Evolutionary conservation across 768 basidiomycete genomes (phyloP).

Genomic region (Sporobolomyces roseus): DNA sequence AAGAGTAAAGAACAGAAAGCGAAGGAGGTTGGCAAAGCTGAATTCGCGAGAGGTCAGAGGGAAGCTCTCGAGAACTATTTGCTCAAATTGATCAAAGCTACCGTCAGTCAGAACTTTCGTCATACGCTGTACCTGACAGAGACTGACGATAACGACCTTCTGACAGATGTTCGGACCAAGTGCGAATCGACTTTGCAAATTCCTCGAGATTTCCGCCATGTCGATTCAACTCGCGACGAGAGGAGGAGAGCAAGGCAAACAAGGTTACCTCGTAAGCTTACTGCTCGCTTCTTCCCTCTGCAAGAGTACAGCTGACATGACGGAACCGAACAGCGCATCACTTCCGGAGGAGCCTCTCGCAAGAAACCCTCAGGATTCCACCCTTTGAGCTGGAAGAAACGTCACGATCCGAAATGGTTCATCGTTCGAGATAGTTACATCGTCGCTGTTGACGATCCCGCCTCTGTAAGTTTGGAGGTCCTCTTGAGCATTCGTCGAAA

Average conservation of each 20-base stretch:
- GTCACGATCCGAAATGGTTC: constrained; percentile 76
- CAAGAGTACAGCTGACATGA: not conserved
- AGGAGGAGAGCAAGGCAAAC: constrained; percentile 86
- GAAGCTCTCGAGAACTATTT: constrained; percentile 82
- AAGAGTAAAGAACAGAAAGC: constrained; percentile 52
- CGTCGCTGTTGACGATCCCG: constrained; percentile 78
- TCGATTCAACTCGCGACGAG: constrained; percentile 66
- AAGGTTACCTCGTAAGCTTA: constrained; percentile 65
- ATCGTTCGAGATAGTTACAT: constrained; percentile 87
- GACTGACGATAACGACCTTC: not conserved
- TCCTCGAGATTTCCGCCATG: constrained; percentile 85
- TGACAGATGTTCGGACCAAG: constrained; percentile 90
- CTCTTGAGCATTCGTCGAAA: not conserved
- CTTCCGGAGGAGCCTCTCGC: constrained; percentile 61
- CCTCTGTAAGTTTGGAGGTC: constrained; percentile 58
- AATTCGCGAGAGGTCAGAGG: constrained; percentile 77
- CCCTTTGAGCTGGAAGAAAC: constrained; percentile 50
- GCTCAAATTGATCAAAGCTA: constrained; percentile 77
- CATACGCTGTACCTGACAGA: not conserved
- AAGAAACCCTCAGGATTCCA: constrained; percentile 55
- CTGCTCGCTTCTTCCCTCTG: constrained; percentile 43
- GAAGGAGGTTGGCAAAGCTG: constrained; percentile 58
- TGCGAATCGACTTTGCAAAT: constrained; percentile 79
- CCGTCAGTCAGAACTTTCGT: constrained; percentile 56
- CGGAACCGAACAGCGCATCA: constrained; percentile 49